Evolutionary conservation across 2,329 filamentous ascomycete genomes (phyloP), one percentile per base, ranked within the genome.

Genomic region (Pleoardoris graminearum): DNA sequence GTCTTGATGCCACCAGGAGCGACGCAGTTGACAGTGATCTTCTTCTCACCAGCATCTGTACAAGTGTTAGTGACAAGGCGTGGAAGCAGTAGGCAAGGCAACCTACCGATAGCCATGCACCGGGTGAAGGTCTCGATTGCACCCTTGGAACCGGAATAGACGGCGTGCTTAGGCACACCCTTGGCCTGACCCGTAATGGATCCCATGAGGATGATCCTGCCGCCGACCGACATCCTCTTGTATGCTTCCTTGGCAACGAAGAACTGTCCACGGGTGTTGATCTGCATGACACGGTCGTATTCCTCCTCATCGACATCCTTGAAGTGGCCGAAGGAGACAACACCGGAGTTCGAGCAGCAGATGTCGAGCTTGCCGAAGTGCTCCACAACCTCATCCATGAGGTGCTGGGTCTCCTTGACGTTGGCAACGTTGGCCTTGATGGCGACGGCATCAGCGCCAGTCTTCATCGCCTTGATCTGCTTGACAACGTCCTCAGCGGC

Each of bases 311-410:
- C 77, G 39, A 81, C 79, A 54, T 81, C 79, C 70, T 80, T 79
- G 61, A 81, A 69, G 70, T 81, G 79, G 53, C 79, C 79, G 67
- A 81, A 81, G 38, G 76, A 77, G 30, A 81, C 79, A 49, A 81
- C 80, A 59, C 80, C 86, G 39, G 82, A 84, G 79, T 89, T 89
- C 68, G 83, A 87, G 79, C 83, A 84, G 66, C 86, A 86, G 62
- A 89, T 86, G 75, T 89, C 79, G 66, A 89, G 79, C 71, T 83
- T 80, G 72, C 86, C 86, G 67, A 85, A 90, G 71, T 82, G 77
- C 61, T 77, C 75, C 57, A 85, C 77, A 48, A 85, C 85, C 67
- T 86, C 73, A 51, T 82, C 79, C 77, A 90, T 88, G 61, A 90
- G 76, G 54, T 75, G 72, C 49, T 81, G 78, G 60, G 85, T 89